Evolutionary conservation across 768 basidiomycete species (phyloP).

Genomic region (Pulveroboletus sp.): DNA sequence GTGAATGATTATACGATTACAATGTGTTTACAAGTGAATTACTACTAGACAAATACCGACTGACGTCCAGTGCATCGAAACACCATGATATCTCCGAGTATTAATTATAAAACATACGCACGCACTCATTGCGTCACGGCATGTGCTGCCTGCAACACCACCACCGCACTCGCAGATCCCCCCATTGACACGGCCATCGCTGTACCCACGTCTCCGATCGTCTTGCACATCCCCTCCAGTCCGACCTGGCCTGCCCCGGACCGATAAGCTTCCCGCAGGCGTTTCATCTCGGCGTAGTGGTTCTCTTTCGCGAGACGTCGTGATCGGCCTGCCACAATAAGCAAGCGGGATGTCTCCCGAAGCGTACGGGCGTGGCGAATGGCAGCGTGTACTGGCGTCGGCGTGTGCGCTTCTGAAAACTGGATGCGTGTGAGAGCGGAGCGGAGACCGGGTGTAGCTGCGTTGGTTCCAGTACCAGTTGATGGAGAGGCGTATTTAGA

Average conservation of each 20-base stretch:
- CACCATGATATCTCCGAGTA: no score
- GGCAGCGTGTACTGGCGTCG: constrained; percentile 59
- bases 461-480: not conserved
- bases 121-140: constrained; percentile 5
- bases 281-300: constrained; percentile 68
- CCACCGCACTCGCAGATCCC: constrained; percentile 50
- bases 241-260: not conserved
- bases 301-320: constrained; percentile 67
- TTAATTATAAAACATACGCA: no score
- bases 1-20: no score
- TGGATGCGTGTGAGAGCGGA: constrained; percentile 55
- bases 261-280: constrained; percentile 45
- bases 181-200: constrained; percentile 59
- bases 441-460: constrained; percentile 11
- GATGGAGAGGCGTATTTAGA: constrained; percentile 47
- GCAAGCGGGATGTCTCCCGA: constrained; percentile 37
- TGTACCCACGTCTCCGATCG: constrained; percentile 83
- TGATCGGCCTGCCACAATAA: constrained; percentile 74
- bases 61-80: no score
- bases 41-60: no score
- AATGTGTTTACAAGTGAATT: no score
- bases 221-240: constrained; percentile 54
- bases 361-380: constrained; percentile 43
- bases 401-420: constrained; percentile 57
- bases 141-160: constrained; percentile 72